A percentile compares a stretch with the other conserved stretches of the same genome.
These are phyloP conservation scores for Phytophthora multivora DNA, from an alignment of 352 stramenopile species.

Conservation along the genomic window DNA sequence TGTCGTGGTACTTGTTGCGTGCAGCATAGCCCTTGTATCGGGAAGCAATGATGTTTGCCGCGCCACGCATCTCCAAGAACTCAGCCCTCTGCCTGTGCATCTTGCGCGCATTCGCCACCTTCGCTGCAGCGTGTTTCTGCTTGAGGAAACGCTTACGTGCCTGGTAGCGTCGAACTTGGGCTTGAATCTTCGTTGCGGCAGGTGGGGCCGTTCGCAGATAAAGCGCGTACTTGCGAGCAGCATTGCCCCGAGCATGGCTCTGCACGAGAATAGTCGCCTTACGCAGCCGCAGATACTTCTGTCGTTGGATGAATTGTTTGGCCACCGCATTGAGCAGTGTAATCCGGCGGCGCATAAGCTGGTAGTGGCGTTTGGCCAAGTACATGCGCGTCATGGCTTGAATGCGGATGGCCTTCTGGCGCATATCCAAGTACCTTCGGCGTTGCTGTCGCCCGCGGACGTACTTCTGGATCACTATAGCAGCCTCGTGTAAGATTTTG, in stretches of 20 bases:
- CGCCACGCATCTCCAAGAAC: constrained; percentile 69
- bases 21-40: constrained; percentile 76
- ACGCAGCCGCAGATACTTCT: constrained; percentile 69
- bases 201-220: constrained; percentile 79
- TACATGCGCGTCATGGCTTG: constrained; percentile 79
- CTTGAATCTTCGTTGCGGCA: constrained; percentile 82
- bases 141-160: constrained; percentile 69
- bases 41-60: constrained; percentile 72
- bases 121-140: constrained; percentile 68
- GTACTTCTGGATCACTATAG: constrained; percentile 80
- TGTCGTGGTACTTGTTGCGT: constrained; percentile 64
- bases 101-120: constrained; percentile 72
- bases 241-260: constrained; percentile 69
- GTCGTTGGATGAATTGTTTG: constrained; percentile 74
- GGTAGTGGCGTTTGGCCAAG: constrained; percentile 56
- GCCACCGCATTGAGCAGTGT: constrained; percentile 74
- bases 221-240: constrained; percentile 65
- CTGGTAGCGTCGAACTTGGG: constrained; percentile 69
- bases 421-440: constrained; percentile 66
- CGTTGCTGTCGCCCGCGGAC: constrained; percentile 67
- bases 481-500: constrained; percentile 87
- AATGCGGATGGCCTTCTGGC: constrained; percentile 63
- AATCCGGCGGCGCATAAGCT: constrained; percentile 56
- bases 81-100: constrained; percentile 68
- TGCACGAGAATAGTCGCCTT: constrained; percentile 77